These are phyloP conservation scores for Arthrobotrys conoides DNA, from an alignment of 2,329 filamentous ascomycete genomes.

Conservation along the genomic window DNA sequence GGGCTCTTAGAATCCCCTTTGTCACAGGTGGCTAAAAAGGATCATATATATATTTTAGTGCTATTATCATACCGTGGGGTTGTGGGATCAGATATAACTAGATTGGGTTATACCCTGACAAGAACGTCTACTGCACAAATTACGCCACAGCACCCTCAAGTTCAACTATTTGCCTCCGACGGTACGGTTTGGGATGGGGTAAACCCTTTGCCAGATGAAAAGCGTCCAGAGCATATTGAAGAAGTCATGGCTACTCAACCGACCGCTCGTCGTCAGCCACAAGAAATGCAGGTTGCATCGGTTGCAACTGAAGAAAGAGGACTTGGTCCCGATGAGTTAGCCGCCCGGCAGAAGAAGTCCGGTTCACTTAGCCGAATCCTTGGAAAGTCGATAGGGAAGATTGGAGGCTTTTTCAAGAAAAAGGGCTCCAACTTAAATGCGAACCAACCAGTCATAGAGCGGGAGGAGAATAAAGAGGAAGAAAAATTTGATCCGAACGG, in stretches of 20 bases:
- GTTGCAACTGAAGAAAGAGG: no score
- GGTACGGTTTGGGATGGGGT: neutral
- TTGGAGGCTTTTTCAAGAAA: neutral
- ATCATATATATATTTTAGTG: no score
- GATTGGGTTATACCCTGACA: constrained; percentile 4
- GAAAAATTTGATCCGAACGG: neutral
- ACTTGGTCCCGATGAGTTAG: neutral
- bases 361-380: neutral
- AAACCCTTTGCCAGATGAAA: neutral
- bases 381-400: neutral
- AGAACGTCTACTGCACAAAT: neutral
- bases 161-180: neutral
- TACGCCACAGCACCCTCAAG: neutral
- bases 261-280: neutral
- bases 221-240: neutral
- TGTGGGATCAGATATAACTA: neutral
- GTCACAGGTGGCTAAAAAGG: no score
- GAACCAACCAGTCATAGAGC: neutral
- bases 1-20: no score
- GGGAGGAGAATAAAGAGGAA: neutral
- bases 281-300: no score
- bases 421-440: neutral
- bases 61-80: neutral
- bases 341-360: neutral
- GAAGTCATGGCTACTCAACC: neutral